Evolutionary conservation across 306 rosid species (phyloP), one percentile per base, ranked within the genome.

Genomic region (Amphicarpaea edgeworthii): DNA sequence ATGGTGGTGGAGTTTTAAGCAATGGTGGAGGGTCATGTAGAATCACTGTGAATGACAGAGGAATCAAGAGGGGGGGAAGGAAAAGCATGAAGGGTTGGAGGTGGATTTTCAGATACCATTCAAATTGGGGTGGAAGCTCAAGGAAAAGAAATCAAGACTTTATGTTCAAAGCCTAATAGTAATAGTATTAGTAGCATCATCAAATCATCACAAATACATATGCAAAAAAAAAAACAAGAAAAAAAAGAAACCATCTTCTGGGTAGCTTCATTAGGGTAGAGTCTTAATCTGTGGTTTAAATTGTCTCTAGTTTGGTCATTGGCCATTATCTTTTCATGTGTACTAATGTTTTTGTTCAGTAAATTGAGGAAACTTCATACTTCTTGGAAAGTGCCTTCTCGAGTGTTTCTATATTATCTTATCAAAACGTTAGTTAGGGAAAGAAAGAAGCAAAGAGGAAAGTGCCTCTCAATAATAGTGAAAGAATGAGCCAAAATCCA

Each of bases 11-110:
- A 26, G 68, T 77, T 51, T 77, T 82, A 51, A 32, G 73, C 0
- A 76, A 81, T 59, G 97, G 97, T 59, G 97, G 97, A 32, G 93
- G 97, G 32, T 96, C 99, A 20, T 96, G 98, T 77, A 90, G 99
- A 70, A 85, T 96, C 32, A 90, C 90, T 45, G 93, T 88, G 10
- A 90, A 87, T 81, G 98, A 90, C 17, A 93, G 89, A 76, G 97
- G 89, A 32, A 80, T 90, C 16, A 90, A 79, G 73, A 90, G 85
- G 59, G 97, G 85, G 59, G 97, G 93, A 32, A 86, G 93, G 79
- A 95, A 82, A 66, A 95, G 88, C 76, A 77, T 86, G 71, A 95
- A 95, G 85, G 92, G 96, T 68, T 92, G 96, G 97, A 82, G 82
- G 75, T 92, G 99, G 99, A 90, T 92, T 71, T 92, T 95, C 85